Percentiles rank a stretch among this genome's conserved stretches.
Conservation (phyloP, 202 grass and related monocot genomes). For the Carex arenaria region DNA sequence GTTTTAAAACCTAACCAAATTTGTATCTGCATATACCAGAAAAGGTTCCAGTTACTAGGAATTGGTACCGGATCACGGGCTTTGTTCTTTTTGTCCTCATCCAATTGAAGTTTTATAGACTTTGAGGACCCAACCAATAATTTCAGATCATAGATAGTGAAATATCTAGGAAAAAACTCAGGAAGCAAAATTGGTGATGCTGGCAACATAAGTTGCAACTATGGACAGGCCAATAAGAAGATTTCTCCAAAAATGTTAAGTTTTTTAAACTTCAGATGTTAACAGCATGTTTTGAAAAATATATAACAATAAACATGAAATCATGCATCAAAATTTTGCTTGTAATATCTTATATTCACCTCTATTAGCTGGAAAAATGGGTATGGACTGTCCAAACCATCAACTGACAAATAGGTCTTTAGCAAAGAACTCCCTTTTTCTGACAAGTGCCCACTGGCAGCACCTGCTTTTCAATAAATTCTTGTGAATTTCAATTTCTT, state of each 20-base stretch:
- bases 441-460: too few species aligned
- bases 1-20: not conserved
- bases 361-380: slow-evolving; percentile 65
- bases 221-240: not conserved
- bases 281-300: not conserved
- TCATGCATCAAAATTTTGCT: slow-evolving; percentile 18
- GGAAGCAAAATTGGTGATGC: not conserved
- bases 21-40: not conserved
- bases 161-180: not conserved
- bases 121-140: not conserved
- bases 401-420: slow-evolving; percentile 31
- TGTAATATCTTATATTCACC: slow-evolving; percentile 41
- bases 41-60: not conserved
- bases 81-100: not conserved
- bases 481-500: too few species aligned
- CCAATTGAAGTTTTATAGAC: not conserved
- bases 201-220: not conserved
- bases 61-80: not conserved
- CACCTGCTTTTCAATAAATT: too few species aligned
- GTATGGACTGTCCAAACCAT: slow-evolving; percentile 31
- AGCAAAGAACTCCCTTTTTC: too few species aligned
- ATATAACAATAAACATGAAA: not conserved
- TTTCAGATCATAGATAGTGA: not conserved
- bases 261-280: not conserved
- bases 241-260: not conserved